Evolutionary conservation across 2,329 filamentous ascomycete genomes (phyloP).

Genomic region (Clarireedia homoeocarpa): DNA sequence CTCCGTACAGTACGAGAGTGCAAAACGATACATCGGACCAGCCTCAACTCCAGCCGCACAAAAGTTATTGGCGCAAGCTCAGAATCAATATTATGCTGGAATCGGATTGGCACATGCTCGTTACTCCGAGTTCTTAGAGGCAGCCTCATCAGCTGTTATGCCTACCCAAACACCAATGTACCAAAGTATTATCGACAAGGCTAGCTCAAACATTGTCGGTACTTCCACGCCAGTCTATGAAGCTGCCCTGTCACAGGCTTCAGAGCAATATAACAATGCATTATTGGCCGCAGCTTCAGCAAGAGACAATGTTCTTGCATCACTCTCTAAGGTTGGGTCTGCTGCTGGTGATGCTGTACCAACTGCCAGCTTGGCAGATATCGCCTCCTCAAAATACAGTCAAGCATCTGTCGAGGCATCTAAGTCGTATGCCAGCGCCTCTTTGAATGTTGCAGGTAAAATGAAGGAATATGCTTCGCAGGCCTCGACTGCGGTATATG

Average conservation of each 20-base stretch:
- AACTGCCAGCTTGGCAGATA: slow-evolving; percentile 33
- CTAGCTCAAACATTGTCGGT: slow-evolving; percentile 19
- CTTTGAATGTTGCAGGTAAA: slow-evolving; percentile 42
- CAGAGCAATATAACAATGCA: slow-evolving; percentile 22
- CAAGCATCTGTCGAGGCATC: slow-evolving; percentile 37
- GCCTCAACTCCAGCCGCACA: slow-evolving; percentile 40
- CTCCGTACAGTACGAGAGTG: slow-evolving; percentile 61
- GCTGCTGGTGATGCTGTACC: slow-evolving; percentile 30
- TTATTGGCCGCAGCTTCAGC: slow-evolving; percentile 34
- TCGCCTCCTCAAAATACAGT: slow-evolving; percentile 38
- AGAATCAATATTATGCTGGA: slow-evolving; percentile 66
- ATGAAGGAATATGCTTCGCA: slow-evolving; percentile 33
- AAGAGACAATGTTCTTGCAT: slow-evolving; percentile 33
- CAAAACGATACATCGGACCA: slow-evolving; percentile 58
- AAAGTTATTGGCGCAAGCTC: slow-evolving; percentile 54
- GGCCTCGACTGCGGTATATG: slow-evolving; percentile 20
- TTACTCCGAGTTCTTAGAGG: slow-evolving; percentile 66
- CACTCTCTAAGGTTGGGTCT: slow-evolving; percentile 32
- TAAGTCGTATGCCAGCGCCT: slow-evolving; percentile 44
- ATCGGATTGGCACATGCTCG: slow-evolving; percentile 71
- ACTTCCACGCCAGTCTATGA: slow-evolving; percentile 20
- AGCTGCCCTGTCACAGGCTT: slow-evolving; percentile 18
- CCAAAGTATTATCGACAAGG: slow-evolving; percentile 26
- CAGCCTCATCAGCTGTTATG: slow-evolving; percentile 62
- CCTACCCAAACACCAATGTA: slow-evolving; percentile 48